phyloP scores from a whole-genome alignment of 768 basidiomycete genomes.

The Boletus sp. region DNA sequence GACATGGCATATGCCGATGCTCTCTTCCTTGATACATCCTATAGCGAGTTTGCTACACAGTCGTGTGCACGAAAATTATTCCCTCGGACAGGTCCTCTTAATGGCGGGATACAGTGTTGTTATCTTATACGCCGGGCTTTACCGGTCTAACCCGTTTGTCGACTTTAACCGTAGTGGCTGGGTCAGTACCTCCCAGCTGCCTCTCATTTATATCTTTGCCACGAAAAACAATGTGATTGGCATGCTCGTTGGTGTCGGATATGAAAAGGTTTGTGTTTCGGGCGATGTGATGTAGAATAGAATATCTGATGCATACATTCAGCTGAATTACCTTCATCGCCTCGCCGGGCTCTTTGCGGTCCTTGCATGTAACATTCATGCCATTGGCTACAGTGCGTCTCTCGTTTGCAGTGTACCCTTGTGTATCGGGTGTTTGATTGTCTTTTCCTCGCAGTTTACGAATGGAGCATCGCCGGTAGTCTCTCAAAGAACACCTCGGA shows the following conservation, averaged over 20 bases:
- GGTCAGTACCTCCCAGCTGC: slow-evolving; percentile 57
- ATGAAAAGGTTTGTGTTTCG: slow-evolving; percentile 52
- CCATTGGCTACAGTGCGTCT: slow-evolving; percentile 52
- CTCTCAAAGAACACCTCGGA: slow-evolving; percentile 34
- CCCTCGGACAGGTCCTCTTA: slow-evolving; percentile 47
- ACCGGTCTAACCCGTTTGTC: slow-evolving; percentile 48
- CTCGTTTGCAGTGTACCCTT: neutral
- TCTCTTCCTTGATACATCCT: slow-evolving; percentile 42
- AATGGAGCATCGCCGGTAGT: slow-evolving; percentile 47
- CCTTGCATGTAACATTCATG: slow-evolving; percentile 56
- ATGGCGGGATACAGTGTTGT: slow-evolving; percentile 44
- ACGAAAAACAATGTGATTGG: slow-evolving; percentile 70
- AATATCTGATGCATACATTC: neutral
- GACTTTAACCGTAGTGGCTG: slow-evolving; percentile 49
- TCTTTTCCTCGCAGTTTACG: slow-evolving; percentile 44
- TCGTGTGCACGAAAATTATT: slow-evolving; percentile 47
- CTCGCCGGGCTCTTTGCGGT: slow-evolving; percentile 57
- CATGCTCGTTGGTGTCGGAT: slow-evolving; percentile 55
- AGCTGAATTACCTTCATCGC: slow-evolving; percentile 78
- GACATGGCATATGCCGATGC: slow-evolving; percentile 33
- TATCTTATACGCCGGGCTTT: slow-evolving; percentile 47
- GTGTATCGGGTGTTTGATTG: neutral
- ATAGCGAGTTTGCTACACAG: slow-evolving; percentile 40
- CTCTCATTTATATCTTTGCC: slow-evolving; percentile 58
- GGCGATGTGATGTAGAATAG: neutral